Conservation (phyloP, 2,329 filamentous ascomycete genomes). For the Beauveria scarabaeidicola region DNA sequence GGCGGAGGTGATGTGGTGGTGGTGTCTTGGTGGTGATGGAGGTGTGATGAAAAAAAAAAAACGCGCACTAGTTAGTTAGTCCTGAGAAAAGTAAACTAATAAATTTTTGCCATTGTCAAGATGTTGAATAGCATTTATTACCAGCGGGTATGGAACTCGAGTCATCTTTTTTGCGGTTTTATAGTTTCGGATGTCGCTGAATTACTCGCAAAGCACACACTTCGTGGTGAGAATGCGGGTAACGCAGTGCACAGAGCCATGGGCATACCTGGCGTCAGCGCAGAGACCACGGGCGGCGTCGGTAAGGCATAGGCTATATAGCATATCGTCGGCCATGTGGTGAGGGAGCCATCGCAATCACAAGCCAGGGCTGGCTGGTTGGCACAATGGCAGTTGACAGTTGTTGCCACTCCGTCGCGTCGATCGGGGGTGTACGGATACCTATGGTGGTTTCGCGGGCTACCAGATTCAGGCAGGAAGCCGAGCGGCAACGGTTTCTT, state of each 20-base stretch:
- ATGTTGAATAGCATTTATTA: not conserved
- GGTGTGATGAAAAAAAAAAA: not conserved
- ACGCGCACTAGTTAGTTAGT: not conserved
- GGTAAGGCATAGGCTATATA: no score
- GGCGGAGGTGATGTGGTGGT: not conserved
- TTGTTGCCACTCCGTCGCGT: not conserved
- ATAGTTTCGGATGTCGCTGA: conserved; percentile 1
- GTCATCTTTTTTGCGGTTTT: not conserved
- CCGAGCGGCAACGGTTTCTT: not conserved
- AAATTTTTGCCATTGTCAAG: not conserved
- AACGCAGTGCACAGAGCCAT: conserved; percentile 5
- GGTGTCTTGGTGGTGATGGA: not conserved
- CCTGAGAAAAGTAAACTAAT: not conserved
- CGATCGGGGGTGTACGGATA: not conserved
- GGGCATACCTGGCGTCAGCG: conserved; percentile 1
- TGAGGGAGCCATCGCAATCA: not conserved
- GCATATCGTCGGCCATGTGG: not conserved
- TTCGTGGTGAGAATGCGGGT: conserved; percentile 2
- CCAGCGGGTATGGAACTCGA: not conserved
- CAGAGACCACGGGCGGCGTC: not conserved
- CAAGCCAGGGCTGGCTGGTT: not conserved
- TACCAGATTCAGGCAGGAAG: not conserved
- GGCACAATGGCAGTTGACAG: not conserved
- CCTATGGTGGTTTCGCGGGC: not conserved
- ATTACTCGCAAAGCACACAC: not conserved